phyloP scores from a whole-genome alignment of 2,329 filamentous ascomycete species.

The Nemania sp. region DNA sequence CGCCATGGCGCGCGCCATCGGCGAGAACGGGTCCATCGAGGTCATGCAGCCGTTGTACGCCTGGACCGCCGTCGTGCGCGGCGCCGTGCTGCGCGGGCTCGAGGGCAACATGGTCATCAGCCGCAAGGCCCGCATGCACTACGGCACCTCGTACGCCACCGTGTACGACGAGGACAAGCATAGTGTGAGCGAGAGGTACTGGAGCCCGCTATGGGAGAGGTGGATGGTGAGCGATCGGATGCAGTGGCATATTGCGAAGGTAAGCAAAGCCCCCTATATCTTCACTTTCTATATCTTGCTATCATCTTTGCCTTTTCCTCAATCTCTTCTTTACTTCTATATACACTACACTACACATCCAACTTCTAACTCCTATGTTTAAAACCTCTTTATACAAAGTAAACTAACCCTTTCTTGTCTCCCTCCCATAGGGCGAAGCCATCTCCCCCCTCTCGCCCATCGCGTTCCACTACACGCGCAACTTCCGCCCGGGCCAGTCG shows the following conservation, averaged over 20 bases:
- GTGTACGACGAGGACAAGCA: conserved; percentile 83
- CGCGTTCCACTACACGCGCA: conserved; percentile 87
- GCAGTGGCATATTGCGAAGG: conserved; percentile 88
- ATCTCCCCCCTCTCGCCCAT: conserved; percentile 80
- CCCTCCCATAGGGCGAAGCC: conserved; percentile 70
- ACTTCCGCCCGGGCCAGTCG: conserved; percentile 82
- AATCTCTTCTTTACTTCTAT: background rate
- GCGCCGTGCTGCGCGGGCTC: conserved; percentile 78
- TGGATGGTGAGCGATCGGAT: conserved; percentile 88
- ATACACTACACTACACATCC: background rate
- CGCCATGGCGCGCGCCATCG: conserved; percentile 60
- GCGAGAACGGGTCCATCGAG: conserved; percentile 71
- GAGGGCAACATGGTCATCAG: conserved; percentile 85
- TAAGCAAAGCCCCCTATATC: conserved; percentile 51
- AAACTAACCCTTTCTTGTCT: background rate
- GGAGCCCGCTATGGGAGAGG: conserved; percentile 82
- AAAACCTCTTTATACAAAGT: background rate
- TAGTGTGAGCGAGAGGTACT: conserved; percentile 78
- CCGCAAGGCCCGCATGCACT: conserved; percentile 79
- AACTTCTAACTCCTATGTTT: background rate
- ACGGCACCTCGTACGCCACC: conserved; percentile 84
- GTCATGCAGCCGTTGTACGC: conserved; percentile 86
- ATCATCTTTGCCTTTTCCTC: conserved; percentile 18
- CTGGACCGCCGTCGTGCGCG: conserved; percentile 83
- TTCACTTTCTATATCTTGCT: conserved; percentile 3